Evolutionary conservation across 2,329 filamentous ascomycete genomes (phyloP).

Genomic region (Alternaria triticimaculans): DNA sequence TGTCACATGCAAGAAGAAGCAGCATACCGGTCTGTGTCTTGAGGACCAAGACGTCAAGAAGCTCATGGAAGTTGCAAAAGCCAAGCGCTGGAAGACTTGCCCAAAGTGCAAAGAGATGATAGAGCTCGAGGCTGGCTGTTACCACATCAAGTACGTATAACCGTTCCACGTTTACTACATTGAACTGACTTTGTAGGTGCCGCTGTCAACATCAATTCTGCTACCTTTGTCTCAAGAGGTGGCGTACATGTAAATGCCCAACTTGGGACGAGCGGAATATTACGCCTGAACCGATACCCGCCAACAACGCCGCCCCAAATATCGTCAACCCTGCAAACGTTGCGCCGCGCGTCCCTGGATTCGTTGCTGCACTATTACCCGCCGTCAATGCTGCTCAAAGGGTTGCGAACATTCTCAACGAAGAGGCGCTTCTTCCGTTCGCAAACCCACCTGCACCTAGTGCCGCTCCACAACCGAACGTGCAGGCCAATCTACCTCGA

Average conservation of each 20-base stretch:
- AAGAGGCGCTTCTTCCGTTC: too few relatives aligned
- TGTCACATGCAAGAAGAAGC: neutral
- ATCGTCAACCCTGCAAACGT: neutral
- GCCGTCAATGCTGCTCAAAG: too few relatives aligned
- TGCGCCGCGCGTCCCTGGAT: rapidly evolving
- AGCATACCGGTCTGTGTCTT: neutral
- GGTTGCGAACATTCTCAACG: too few relatives aligned
- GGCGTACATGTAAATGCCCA: neutral
- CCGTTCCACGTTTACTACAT: too few relatives aligned
- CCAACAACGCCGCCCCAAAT: too few relatives aligned
- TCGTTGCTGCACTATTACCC: neutral
- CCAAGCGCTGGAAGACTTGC: neutral
- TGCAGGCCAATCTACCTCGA: too few relatives aligned
- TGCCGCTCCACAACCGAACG: too few relatives aligned
- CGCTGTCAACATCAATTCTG: neutral
- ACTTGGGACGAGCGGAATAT: neutral
- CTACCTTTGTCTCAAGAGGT: neutral
- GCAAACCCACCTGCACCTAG: too few relatives aligned
- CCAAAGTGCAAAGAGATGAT: neutral
- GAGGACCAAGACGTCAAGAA: neutral
- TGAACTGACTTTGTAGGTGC: neutral
- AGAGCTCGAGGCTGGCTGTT: neutral
- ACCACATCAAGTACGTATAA: neutral
- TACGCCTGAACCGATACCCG: neutral
- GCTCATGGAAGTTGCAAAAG: neutral